Percentiles rank a stretch among this genome's conserved stretches.
Conservation (phyloP, 2,329 filamentous ascomycete genomes). For the Torrubiellomyces zombiae region DNA sequence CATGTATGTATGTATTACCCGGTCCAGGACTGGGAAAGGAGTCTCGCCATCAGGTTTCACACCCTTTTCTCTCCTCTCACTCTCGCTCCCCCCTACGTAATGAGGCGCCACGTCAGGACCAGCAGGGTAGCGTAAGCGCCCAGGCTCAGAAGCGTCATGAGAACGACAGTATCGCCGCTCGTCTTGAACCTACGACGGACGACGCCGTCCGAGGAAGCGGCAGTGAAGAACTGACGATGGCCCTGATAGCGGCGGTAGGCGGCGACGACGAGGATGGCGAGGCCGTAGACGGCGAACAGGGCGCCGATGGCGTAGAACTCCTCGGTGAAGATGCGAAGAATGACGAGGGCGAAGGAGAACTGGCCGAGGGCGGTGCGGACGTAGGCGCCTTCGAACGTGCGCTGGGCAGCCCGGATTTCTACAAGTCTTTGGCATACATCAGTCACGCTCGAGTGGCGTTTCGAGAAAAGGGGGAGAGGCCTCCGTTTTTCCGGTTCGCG, state of each 20-base stretch:
- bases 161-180: conserved; percentile 43
- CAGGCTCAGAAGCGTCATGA: conserved; percentile 40
- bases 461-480: too few relatives aligned
- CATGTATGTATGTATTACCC: too few relatives aligned
- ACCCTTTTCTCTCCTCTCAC: conserved; percentile 2
- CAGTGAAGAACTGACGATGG: conserved; percentile 79
- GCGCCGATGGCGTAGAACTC: conserved; percentile 98
- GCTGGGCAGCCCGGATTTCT: conserved; percentile 84
- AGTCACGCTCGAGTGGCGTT: background rate
- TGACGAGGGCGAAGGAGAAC: conserved; percentile 86
- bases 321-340: conserved; percentile 80
- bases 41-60: conserved; percentile 1
- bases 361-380: conserved; percentile 87
- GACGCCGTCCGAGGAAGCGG: conserved; percentile 15
- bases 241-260: conserved; percentile 79
- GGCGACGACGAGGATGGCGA: conserved; percentile 66
- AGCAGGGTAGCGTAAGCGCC: conserved; percentile 40
- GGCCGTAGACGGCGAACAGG: conserved; percentile 82
- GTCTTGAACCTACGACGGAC: conserved; percentile 41
- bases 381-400: conserved; percentile 95
- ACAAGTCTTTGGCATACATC: conserved; percentile 44
- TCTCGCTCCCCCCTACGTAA: conserved; percentile 9
- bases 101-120: conserved; percentile 34
- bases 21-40: too few relatives aligned
- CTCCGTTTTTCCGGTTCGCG: background rate